These are phyloP conservation scores for Saxophila tyrrhenica DNA, from an alignment of 495 filamentous ascomycete species.

Conservation along the genomic window DNA sequence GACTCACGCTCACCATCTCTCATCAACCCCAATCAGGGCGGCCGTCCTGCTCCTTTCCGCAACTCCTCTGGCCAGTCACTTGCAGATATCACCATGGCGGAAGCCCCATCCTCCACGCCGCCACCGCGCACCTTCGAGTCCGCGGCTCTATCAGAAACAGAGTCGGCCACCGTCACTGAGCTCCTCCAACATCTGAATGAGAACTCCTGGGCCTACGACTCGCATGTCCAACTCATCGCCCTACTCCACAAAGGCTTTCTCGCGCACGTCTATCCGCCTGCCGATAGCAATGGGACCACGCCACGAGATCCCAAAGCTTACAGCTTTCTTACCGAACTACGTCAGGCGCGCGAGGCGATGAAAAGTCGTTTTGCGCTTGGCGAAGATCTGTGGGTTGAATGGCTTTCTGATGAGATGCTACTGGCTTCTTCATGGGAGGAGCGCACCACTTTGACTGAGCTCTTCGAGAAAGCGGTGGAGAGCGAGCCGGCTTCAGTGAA, in stretches of 20 bases:
- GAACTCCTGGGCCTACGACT: constrained; percentile 54
- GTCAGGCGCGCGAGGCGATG: constrained; percentile 54
- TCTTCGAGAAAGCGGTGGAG: constrained; percentile 64
- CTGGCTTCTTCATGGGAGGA: constrained; percentile 51
- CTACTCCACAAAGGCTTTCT: constrained; percentile 54
- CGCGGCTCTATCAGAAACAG: constrained; percentile 42
- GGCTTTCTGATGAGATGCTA: constrained; percentile 53
- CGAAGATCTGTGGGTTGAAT: constrained; percentile 52
- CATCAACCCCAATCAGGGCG: constrained; percentile 29
- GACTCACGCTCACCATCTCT: constrained; percentile 35
- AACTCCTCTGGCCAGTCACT: constrained; percentile 44
- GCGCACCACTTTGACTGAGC: constrained; percentile 66
- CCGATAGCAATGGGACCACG: constrained; percentile 23
- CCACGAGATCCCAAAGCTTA: constrained; percentile 38
- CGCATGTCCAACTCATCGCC: constrained; percentile 52
- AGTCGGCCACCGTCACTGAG: constrained; percentile 43
- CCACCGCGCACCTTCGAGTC: constrained; percentile 35
- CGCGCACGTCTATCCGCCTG: constrained; percentile 41
- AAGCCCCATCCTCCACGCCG: constrained; percentile 38
- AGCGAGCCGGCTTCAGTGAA: constrained; percentile 76
- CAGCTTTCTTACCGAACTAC: constrained; percentile 50
- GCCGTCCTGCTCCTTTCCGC: constrained; percentile 40
- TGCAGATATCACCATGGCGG: constrained; percentile 46
- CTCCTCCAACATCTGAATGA: constrained; percentile 44
- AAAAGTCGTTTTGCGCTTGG: constrained; percentile 54